A percentile compares a stretch with the other conserved stretches of the same genome.
Conservation (phyloP, 1,284 basidiomycete genomes). For the Ustilago lituana region DNA sequence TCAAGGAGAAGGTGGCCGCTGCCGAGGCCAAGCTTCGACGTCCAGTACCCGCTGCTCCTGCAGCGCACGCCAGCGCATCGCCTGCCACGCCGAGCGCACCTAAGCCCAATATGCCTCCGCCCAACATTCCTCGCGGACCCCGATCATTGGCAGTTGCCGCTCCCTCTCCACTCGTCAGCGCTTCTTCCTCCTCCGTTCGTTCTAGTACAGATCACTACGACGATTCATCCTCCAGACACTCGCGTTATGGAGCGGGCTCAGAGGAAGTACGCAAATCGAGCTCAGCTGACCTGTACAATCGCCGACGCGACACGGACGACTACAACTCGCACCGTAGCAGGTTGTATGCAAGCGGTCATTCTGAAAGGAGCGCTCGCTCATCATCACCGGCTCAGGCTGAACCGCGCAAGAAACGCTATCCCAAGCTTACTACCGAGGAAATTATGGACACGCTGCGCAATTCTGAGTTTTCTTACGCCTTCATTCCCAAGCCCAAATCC, state of each 20-base stretch:
- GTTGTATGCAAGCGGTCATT: neutral
- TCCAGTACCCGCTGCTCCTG: conserved; percentile 1
- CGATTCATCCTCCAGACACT: neutral
- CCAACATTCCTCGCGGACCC: conserved; percentile 22
- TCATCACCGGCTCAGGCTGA: conserved; percentile 1
- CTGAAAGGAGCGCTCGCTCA: neutral
- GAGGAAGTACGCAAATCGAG: conserved; percentile 7
- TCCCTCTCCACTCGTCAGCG: neutral
- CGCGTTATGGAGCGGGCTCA: conserved; percentile 3
- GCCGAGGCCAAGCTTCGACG: conserved; percentile 22
- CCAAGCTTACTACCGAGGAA: conserved; percentile 15
- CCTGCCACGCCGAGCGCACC: conserved; percentile 17
- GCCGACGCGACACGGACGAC: conserved; percentile 11
- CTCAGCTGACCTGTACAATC: conserved; percentile 3
- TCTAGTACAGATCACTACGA: conserved; percentile 6
- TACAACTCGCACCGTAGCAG: conserved; percentile 10
- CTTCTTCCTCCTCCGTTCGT: conserved; percentile 11
- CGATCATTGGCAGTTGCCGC: conserved; percentile 8
- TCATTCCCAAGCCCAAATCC: conserved; percentile 39
- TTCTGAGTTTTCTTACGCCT: conserved; percentile 44
- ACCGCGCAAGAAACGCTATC: neutral
- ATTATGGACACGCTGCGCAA: conserved; percentile 29
- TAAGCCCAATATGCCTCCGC: conserved; percentile 34
- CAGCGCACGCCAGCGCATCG: conserved; percentile 4
- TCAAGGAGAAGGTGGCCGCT: conserved; percentile 29